phyloP scores from a whole-genome alignment of 1,284 basidiomycete genomes.

The Chondrostereum purpureum region DNA sequence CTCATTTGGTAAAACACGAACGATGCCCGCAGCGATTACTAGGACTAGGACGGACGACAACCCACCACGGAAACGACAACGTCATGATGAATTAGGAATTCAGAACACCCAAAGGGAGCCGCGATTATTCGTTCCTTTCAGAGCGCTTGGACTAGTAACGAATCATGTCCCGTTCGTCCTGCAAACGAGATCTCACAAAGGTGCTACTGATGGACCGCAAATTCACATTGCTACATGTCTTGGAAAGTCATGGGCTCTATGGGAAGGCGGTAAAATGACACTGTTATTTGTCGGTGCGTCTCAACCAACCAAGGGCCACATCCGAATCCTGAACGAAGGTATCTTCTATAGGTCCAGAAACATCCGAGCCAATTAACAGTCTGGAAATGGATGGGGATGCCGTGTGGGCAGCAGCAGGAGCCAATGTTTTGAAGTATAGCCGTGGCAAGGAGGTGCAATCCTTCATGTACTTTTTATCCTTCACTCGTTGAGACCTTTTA shows the following conservation, averaged over 20 bases:
- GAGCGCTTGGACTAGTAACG: constrained; percentile 89
- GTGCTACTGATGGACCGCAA: constrained; percentile 75
- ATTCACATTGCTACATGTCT: constrained; percentile 85
- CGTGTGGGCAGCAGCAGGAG: constrained; percentile 77
- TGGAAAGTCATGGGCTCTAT: constrained; percentile 90
- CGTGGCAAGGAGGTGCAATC: constrained; percentile 79
- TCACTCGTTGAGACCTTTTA: constrained; percentile 20
- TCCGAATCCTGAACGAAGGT: constrained; percentile 1
- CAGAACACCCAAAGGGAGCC: constrained; percentile 26
- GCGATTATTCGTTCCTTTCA: constrained; percentile 88
- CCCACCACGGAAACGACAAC: constrained; percentile 37
- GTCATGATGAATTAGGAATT: constrained; percentile 14
- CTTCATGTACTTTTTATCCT: constrained; percentile 5
- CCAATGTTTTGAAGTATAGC: constrained; percentile 69
- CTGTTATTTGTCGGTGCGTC: constrained; percentile 87
- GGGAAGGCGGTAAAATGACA: constrained; percentile 92
- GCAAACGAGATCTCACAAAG: constrained; percentile 84
- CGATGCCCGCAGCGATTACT: background rate
- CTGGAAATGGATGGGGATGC: constrained; percentile 82
- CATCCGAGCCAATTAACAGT: constrained; percentile 65
- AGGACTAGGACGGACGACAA: constrained; percentile 16
- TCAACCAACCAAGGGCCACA: constrained; percentile 3
- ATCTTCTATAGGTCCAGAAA: constrained; percentile 65
- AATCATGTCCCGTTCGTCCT: constrained; percentile 89
- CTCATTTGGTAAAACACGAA: background rate